A percentile compares a stretch with the other conserved stretches of the same genome.
Conservation (phyloP, 768 basidiomycete species). For the Sporobolomyces pararoseus region DNA sequence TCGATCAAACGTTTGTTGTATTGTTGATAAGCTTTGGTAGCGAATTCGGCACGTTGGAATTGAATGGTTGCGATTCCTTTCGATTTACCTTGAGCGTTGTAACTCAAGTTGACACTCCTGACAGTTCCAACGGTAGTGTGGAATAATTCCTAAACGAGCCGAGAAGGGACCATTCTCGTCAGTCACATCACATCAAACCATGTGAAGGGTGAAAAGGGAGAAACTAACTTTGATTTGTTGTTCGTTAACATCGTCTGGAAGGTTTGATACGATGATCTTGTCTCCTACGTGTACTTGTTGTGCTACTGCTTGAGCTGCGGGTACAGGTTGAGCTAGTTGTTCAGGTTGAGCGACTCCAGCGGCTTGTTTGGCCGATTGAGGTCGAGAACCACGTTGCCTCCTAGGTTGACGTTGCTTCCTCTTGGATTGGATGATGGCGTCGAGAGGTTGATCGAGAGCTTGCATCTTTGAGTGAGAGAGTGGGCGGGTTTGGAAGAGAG, state of each 20-base stretch:
- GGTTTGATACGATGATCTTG: conserved; percentile 94
- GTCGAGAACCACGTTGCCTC: conserved; percentile 26
- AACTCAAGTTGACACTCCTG: conserved; percentile 75
- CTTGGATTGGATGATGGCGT: conserved; percentile 39
- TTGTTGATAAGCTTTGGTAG: conserved; percentile 80
- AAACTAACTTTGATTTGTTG: conserved; percentile 77
- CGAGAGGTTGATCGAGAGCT: conserved; percentile 39
- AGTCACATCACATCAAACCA: too few species aligned
- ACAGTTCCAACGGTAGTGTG: conserved; percentile 81
- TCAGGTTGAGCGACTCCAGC: conserved; percentile 7
- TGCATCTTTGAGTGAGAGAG: background rate
- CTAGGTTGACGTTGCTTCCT: conserved; percentile 25
- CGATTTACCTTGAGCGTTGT: conserved; percentile 77
- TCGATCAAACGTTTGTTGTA: conserved; percentile 99
- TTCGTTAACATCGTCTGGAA: conserved; percentile 90
- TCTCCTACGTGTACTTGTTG: conserved; percentile 54
- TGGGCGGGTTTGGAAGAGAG: background rate
- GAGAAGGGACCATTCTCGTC: too few species aligned
- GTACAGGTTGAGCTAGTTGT: background rate
- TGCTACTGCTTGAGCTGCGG: conserved; percentile 3
- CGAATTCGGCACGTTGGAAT: conserved; percentile 83
- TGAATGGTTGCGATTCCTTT: conserved; percentile 84
- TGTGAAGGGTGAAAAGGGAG: background rate
- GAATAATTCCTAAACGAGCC: conserved; percentile 73
- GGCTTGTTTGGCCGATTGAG: conserved; percentile 15